Evolutionary conservation across 129 eudicot species (phyloP).

Genomic region (Rutidosis leptorrhynchoides): DNA sequence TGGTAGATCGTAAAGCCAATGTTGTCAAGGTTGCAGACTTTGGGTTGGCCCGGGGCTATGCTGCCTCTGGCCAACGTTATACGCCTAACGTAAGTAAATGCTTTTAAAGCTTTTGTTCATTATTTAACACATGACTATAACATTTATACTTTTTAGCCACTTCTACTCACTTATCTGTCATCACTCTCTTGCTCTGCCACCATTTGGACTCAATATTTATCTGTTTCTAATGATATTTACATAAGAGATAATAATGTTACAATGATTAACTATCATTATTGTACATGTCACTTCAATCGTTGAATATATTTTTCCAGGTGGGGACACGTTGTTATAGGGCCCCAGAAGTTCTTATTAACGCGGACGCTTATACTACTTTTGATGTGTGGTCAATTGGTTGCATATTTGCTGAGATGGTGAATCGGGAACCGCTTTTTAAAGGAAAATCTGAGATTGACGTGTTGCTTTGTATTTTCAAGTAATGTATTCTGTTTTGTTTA

Average conservation of each 20-base stretch:
- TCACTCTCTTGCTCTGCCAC: not conserved
- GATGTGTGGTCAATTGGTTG: conserved; percentile 98
- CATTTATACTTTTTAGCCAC: not conserved
- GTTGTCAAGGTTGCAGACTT: conserved; percentile 89
- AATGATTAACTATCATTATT: not conserved
- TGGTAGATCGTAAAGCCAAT: conserved; percentile 80
- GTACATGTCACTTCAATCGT: not conserved
- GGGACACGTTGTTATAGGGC: conserved; percentile 89
- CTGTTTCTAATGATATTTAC: too few species aligned
- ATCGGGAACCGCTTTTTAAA: conserved; percentile 69
- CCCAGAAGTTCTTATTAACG: conserved; percentile 90
- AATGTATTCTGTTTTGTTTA: too few species aligned
- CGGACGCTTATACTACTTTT: conserved; percentile 81
- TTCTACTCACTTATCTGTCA: not conserved
- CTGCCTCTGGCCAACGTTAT: conserved; percentile 76
- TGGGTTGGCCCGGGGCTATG: conserved; percentile 91
- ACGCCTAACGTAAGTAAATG: conserved; percentile 60
- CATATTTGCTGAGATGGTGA: conserved; percentile 97
- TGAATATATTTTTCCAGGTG: conserved; percentile 47
- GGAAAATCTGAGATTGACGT: conserved; percentile 88
- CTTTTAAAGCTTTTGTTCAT: not conserved
- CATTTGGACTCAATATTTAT: too few species aligned
- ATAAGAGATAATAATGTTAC: too few species aligned
- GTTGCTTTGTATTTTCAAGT: conserved; percentile 80
- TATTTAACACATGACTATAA: not conserved